Conservation (phyloP, 768 basidiomycete genomes). For the Rhodotorula babjevae region DNA sequence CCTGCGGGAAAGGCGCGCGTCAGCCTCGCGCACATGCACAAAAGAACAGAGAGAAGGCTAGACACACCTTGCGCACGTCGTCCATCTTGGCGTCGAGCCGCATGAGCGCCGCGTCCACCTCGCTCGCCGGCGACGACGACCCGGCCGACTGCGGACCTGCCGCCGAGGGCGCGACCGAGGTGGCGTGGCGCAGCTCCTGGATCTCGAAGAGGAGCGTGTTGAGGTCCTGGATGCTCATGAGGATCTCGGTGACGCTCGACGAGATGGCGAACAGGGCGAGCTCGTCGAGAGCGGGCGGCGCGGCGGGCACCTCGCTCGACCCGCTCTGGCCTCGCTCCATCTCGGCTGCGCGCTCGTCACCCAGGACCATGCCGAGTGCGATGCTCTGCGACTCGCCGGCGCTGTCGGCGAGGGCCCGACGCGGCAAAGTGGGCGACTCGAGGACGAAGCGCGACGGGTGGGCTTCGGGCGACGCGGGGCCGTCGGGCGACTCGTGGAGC, state of each 20-base stretch:
- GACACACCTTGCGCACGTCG: slow-evolving; percentile 13
- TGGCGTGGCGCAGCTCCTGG: slow-evolving; percentile 41
- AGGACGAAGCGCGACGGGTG: not conserved
- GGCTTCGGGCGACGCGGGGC: not conserved
- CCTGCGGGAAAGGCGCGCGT: not conserved
- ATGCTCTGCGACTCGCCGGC: not conserved
- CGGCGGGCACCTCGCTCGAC: too few relatives aligned
- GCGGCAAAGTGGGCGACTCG: not conserved
- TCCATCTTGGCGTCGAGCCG: slow-evolving; percentile 38
- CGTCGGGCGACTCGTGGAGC: not conserved
- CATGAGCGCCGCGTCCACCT: slow-evolving; percentile 38
- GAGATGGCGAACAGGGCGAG: slow-evolving; percentile 29
- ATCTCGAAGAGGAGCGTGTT: slow-evolving; percentile 40
- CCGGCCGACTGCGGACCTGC: not conserved
- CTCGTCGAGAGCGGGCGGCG: slow-evolving; percentile 15
- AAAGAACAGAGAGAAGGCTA: not conserved
- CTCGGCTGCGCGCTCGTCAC: not conserved
- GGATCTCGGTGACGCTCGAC: slow-evolving; percentile 37
- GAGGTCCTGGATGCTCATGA: slow-evolving; percentile 29
- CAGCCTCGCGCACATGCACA: not conserved
- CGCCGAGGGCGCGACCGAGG: not conserved
- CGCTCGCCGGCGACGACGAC: not conserved
- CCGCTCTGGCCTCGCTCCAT: too few relatives aligned
- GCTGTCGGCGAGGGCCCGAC: not conserved
- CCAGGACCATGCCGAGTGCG: not conserved